phyloP scores from a whole-genome alignment of 768 basidiomycete genomes.

The Botryobasidium botryosum region DNA sequence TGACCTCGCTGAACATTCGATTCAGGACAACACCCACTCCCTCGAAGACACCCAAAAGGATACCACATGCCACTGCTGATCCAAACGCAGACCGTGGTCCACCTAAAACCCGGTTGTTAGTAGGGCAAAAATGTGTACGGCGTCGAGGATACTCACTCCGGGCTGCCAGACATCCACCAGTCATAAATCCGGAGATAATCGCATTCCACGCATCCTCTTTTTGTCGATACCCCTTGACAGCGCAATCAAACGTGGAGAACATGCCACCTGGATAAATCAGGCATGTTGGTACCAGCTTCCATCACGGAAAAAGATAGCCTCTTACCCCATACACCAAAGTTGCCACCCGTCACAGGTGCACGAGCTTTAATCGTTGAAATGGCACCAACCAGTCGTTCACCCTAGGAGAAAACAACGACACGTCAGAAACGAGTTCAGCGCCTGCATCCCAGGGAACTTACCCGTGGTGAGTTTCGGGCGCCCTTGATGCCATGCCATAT shows the following conservation, averaged over 20 bases:
- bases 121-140: constrained; percentile 4
- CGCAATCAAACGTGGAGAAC: constrained; percentile 98
- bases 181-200: constrained; percentile 96
- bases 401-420: constrained; percentile 29
- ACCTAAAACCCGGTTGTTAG: constrained; percentile 30
- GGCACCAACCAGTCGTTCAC: constrained; percentile 86
- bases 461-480: constrained; percentile 87
- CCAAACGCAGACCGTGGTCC: constrained; percentile 82
- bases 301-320: background rate
- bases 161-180: constrained; percentile 87
- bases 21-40: constrained; percentile 88
- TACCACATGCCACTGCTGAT: constrained; percentile 92
- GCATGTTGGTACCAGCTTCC: background rate
- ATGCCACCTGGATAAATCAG: constrained; percentile 52
- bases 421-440: background rate
- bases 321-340: constrained; percentile 73
- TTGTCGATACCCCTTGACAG: constrained; percentile 89
- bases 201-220: constrained; percentile 99
- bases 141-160: constrained; percentile 50
- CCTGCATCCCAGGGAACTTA: constrained; percentile 24
- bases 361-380: constrained; percentile 94
- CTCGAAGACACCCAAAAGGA: constrained; percentile 85
- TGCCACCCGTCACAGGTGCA: constrained; percentile 94
- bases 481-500: constrained; percentile 99
- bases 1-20: constrained; percentile 72